phyloP scores from a whole-genome alignment of 2,329 filamentous ascomycete genomes.

The Fusarium protoensiforme region DNA sequence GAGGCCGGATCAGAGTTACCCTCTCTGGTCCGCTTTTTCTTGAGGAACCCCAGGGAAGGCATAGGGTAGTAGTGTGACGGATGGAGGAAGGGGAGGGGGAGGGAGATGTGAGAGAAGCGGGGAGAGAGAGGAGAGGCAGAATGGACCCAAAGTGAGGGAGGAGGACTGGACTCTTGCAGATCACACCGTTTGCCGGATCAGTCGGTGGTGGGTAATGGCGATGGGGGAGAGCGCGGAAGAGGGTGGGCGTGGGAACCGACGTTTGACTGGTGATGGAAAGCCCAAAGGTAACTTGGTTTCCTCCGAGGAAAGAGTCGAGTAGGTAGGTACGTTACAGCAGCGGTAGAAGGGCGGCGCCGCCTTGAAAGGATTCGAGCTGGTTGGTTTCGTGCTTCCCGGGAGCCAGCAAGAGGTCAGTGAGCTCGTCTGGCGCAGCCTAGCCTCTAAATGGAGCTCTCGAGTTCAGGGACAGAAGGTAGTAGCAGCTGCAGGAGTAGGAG shows the following conservation, averaged over 20 bases:
- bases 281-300: neutral
- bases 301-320: neutral
- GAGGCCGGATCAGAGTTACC: conserved; percentile 76
- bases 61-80: conserved; percentile 62
- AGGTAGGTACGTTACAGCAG: neutral
- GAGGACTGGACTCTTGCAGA: conserved; percentile 33
- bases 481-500: conserved; percentile 23
- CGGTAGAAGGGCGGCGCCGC: neutral
- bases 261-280: conserved; percentile 2
- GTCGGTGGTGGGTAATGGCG: conserved; percentile 24
- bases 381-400: conserved; percentile 22
- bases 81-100: conserved; percentile 24
- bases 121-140: conserved; percentile 30
- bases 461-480: conserved; percentile 26
- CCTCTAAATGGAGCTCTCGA: conserved; percentile 33
- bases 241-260: conserved; percentile 20
- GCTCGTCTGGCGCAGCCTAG: conserved; percentile 35
- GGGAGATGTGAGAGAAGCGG: conserved; percentile 23
- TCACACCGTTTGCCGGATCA: conserved; percentile 36
- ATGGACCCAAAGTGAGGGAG: conserved; percentile 35
- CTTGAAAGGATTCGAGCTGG: conserved; percentile 35
- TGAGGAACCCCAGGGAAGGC: conserved; percentile 95
- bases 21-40: conserved; percentile 99
- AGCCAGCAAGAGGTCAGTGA: conserved; percentile 38
- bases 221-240: conserved; percentile 4